Percentiles rank a stretch among this genome's conserved stretches.
Evolutionary conservation across 2,329 filamentous ascomycete genomes (phyloP).

Genomic region (Chaetomiaceae sp.): DNA sequence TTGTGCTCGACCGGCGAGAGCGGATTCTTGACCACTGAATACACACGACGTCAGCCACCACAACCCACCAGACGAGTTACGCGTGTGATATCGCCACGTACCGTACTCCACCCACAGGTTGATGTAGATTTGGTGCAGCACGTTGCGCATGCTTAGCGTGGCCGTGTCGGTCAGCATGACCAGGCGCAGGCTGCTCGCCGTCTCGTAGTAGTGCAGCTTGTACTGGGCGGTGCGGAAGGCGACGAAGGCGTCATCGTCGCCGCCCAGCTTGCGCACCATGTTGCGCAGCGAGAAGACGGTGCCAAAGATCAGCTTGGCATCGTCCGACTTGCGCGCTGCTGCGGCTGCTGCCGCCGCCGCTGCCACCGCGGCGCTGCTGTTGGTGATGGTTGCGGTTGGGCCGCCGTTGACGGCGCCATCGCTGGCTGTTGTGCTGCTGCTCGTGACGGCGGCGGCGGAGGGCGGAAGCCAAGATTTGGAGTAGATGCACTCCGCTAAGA

Average conservation of each 20-base stretch:
- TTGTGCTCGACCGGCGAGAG: slow-evolving; percentile 63
- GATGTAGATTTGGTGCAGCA: slow-evolving; percentile 96
- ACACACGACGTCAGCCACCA: slow-evolving; percentile 1
- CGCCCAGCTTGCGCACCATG: slow-evolving; percentile 92
- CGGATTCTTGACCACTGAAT: slow-evolving; percentile 62
- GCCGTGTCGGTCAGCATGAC: slow-evolving; percentile 92
- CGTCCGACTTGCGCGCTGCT: slow-evolving; percentile 45
- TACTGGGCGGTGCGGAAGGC: slow-evolving; percentile 91
- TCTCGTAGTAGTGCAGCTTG: slow-evolving; percentile 99
- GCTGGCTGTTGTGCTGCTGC: too few species aligned
- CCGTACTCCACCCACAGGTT: slow-evolving; percentile 96
- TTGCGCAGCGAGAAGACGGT: slow-evolving; percentile 94
- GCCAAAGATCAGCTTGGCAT: slow-evolving; percentile 95
- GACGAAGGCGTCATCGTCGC: slow-evolving; percentile 90
- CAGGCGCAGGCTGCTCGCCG: slow-evolving; percentile 89
- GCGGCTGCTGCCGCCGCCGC: slow-evolving; percentile 3
- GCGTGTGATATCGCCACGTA: too few species aligned
- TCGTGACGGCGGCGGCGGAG: slow-evolving; percentile 30
- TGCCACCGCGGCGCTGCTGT: slow-evolving; percentile 3
- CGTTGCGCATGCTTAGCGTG: slow-evolving; percentile 84
- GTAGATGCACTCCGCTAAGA: slow-evolving; percentile 92
- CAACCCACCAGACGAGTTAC: too few species aligned
- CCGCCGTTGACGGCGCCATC: slow-evolving; percentile 14
- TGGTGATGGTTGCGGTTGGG: slow-evolving; percentile 14
- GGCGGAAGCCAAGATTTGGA: slow-evolving; percentile 67